Evolutionary conservation across 352 stramenopile species (phyloP), one percentile per base, ranked within the genome.

Genomic region (Pilasporangium apinafurcum): DNA sequence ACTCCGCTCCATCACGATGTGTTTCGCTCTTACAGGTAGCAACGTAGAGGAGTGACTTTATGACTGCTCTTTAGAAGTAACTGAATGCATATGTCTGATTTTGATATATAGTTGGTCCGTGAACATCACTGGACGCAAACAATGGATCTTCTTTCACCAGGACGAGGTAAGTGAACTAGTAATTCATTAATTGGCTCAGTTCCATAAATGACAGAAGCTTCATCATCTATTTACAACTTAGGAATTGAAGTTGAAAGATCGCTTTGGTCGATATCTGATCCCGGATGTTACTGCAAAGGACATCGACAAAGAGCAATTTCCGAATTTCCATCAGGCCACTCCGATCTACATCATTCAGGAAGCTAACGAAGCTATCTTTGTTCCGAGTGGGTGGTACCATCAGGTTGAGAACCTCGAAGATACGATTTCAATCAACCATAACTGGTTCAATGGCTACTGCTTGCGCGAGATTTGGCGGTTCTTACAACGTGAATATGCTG

Each of bases 391-490:
- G 8, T 98, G 95, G 92, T 96, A 96, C 48, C 96, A 99, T 51
- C 68, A 96, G 50, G 95, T 98, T 7, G 66, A 72, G 20, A 98
- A 98, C 57, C 31, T 96, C 10, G 67, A 89, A 26, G 73, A 95
- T 56, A 97, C 92, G 14, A 81, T 98, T 35, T 98, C 90, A 1
- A 95, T 98, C 58, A 98, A 98, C 75, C 92, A 97, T 60, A 98
- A 98, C 64, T 98, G 95, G 95, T 95, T 98, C 51, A 98, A 96
- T 40, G 81, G 73, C 30, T 92, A 79, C 56, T 91, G 79, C 30
- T 37, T 91, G 14, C 33, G 24, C 10, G 48, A 74, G 18, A 44
- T 93, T 14, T 92, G 79, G 82, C 4, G 16, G 3, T 93, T 89
- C 48, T 72, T 93, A n/a, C 67, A 83, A 38, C 38, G 25, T 3